Percentiles rank a stretch among this genome's conserved stretches.
Conservation (phyloP, 164 flowering plant species). For the Platanus orientalis region DNA sequence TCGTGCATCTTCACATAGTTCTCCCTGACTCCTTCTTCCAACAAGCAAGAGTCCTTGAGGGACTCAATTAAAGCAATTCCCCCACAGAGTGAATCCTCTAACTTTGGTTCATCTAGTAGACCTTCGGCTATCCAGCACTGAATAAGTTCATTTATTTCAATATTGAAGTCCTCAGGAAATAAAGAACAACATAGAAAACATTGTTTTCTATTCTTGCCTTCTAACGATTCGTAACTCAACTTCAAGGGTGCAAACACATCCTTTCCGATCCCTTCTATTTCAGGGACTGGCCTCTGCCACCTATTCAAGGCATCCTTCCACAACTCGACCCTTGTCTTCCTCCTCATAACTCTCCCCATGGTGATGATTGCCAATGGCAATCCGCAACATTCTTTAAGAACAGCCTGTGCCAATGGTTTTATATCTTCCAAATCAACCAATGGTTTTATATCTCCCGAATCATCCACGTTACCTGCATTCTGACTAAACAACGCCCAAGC, state of each 20-base stretch:
- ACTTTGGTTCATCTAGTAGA: not conserved
- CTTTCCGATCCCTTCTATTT: not conserved
- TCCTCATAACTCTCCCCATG: constrained; percentile 4
- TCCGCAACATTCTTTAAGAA: no score
- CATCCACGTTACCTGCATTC: constrained; percentile 1
- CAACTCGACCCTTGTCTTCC: constrained; percentile 1
- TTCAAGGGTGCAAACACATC: constrained; percentile 7
- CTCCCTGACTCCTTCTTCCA: not conserved
- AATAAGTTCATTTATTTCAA: not conserved
- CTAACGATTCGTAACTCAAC: constrained; percentile 6
- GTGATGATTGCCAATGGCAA: constrained; percentile 2
- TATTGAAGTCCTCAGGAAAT: constrained; percentile 1
- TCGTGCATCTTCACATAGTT: not conserved
- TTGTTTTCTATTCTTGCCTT: not conserved
- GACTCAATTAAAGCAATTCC: not conserved
- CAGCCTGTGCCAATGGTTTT: not conserved
- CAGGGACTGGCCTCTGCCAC: not conserved
- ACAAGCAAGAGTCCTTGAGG: no score
- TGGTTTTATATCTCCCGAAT: no score
- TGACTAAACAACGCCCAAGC: constrained; percentile 9
- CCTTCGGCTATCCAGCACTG: constrained; percentile 8
- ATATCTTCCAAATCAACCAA: no score
- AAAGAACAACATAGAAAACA: constrained; percentile 7
- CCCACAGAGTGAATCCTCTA: no score
- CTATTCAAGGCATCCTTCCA: constrained; percentile 7